phyloP scores from a whole-genome alignment of 2,329 filamentous ascomycete genomes.

The Neopestalotiopsis rosae region DNA sequence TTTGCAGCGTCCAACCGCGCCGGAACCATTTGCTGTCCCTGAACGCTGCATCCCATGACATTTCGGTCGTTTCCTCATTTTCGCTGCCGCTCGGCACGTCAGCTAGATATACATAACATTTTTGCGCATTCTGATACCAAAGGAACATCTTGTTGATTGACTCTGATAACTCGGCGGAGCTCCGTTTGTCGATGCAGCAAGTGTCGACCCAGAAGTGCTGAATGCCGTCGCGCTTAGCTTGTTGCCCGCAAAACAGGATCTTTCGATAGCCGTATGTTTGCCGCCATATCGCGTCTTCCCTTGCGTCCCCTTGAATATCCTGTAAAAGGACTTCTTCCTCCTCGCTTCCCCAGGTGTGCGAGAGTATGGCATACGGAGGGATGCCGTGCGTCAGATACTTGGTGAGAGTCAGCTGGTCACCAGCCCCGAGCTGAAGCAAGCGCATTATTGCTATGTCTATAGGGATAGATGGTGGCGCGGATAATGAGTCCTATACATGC shows the following conservation, averaged over 20 bases:
- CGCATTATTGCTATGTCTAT: not conserved
- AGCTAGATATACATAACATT: slow-evolving; percentile 40
- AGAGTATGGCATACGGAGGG: not conserved
- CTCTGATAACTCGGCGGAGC: not conserved
- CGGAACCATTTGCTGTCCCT: slow-evolving; percentile 30
- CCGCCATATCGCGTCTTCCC: too few relatives aligned
- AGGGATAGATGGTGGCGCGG: too few relatives aligned
- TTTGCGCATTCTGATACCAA: slow-evolving; percentile 19
- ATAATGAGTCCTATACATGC: too few relatives aligned
- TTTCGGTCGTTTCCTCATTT: not conserved
- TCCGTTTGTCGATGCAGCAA: slow-evolving; percentile 8
- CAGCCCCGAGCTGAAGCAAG: not conserved
- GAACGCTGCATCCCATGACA: not conserved
- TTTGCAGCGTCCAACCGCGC: slow-evolving; percentile 33
- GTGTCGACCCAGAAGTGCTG: slow-evolving; percentile 2
- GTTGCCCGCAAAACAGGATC: not conserved
- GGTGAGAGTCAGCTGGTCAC: not conserved
- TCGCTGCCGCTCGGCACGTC: slow-evolving; percentile 29
- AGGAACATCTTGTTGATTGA: slow-evolving; percentile 4
- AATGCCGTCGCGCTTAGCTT: not conserved
- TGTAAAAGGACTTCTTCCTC: not conserved
- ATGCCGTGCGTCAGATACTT: not conserved
- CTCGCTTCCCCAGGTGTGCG: not conserved
- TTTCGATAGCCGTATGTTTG: not conserved
- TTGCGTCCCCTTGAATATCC: not conserved